A percentile compares a stretch with the other conserved stretches of the same genome.
phyloP scores from a whole-genome alignment of 1,284 basidiomycete species.

The Porodaedalea pini region DNA sequence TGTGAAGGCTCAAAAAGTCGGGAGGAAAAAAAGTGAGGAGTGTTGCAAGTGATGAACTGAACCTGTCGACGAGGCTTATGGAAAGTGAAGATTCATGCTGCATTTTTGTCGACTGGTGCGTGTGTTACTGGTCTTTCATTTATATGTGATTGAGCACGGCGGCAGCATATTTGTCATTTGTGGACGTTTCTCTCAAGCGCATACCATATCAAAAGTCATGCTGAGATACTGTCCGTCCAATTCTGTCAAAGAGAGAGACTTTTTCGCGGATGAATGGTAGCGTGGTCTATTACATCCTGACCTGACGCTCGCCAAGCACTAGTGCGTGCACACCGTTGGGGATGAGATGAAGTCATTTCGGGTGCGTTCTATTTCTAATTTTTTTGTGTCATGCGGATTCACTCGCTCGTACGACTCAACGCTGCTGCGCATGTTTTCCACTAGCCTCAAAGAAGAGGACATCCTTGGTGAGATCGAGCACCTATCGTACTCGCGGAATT shows the following conservation, averaged over 20 bases:
- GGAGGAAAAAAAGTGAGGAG: not conserved
- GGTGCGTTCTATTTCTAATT: too few relatives aligned
- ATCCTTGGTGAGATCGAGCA: conserved; percentile 11
- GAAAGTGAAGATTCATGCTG: not conserved
- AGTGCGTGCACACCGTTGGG: not conserved
- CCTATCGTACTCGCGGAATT: conserved; percentile 10
- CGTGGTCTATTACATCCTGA: not conserved
- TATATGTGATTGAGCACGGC: not conserved
- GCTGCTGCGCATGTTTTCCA: not conserved
- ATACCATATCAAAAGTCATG: conserved; percentile 7
- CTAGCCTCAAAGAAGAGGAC: conserved; percentile 1
- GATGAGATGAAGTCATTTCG: conserved; percentile 2
- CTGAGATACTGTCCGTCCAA: conserved; percentile 14
- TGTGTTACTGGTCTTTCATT: not conserved
- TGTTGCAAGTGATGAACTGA: not conserved
- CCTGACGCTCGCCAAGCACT: conserved; percentile 7
- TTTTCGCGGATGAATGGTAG: conserved; percentile 10
- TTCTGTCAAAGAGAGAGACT: not conserved
- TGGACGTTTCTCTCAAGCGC: conserved; percentile 4
- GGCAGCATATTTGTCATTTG: conserved; percentile 7
- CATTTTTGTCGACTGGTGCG: conserved; percentile 9
- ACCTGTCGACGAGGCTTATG: not conserved
- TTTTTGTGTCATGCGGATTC: not conserved
- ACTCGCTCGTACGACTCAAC: too few relatives aligned
- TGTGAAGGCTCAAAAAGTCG: not conserved